phyloP scores from a whole-genome alignment of 2,329 filamentous ascomycete species.

The Parastagonospora avenae region DNA sequence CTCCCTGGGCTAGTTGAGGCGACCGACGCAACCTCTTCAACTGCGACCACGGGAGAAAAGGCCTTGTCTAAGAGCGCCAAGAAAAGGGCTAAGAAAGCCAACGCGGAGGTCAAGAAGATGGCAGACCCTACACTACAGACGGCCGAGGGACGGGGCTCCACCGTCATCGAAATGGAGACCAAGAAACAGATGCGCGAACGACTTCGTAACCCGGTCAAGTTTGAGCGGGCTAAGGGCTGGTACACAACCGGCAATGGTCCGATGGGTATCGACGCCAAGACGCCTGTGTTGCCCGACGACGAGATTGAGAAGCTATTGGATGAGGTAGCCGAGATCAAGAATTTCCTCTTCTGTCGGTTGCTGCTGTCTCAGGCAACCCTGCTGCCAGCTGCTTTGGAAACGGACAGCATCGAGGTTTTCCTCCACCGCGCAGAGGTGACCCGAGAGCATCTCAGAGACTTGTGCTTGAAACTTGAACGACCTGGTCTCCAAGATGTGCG shows the following conservation, averaged over 20 bases:
- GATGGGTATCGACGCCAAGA: slow-evolving; percentile 35
- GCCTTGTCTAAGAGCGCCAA: slow-evolving; percentile 32
- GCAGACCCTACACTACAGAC: slow-evolving; percentile 18
- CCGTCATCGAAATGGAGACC: slow-evolving; percentile 52
- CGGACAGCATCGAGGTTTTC: slow-evolving; percentile 54
- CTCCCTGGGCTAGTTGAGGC: not conserved
- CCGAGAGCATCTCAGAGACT: slow-evolving; percentile 51
- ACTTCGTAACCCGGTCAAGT: slow-evolving; percentile 49
- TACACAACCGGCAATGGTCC: slow-evolving; percentile 44
- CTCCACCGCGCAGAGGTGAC: slow-evolving; percentile 51
- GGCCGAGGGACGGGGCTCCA: slow-evolving; percentile 28
- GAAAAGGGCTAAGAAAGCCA: slow-evolving; percentile 42
- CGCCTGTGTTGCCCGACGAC: slow-evolving; percentile 48
- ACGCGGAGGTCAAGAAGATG: slow-evolving; percentile 27
- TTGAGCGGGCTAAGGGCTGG: slow-evolving; percentile 37
- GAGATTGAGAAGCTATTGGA: slow-evolving; percentile 51
- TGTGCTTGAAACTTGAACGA: slow-evolving; percentile 56
- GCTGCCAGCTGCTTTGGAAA: slow-evolving; percentile 52
- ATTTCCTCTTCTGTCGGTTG: slow-evolving; percentile 56
- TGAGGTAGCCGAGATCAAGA: slow-evolving; percentile 57
- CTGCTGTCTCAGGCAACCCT: slow-evolving; percentile 54
- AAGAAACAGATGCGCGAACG: slow-evolving; percentile 48
- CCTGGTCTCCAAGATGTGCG: slow-evolving; percentile 57
- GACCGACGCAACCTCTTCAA: not conserved
- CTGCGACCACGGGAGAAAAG: slow-evolving; percentile 14